Percentiles rank a stretch among this genome's conserved stretches.
Evolutionary conservation across 2,329 filamentous ascomycete genomes (phyloP).

Genomic region (Corynespora cassiicola): DNA sequence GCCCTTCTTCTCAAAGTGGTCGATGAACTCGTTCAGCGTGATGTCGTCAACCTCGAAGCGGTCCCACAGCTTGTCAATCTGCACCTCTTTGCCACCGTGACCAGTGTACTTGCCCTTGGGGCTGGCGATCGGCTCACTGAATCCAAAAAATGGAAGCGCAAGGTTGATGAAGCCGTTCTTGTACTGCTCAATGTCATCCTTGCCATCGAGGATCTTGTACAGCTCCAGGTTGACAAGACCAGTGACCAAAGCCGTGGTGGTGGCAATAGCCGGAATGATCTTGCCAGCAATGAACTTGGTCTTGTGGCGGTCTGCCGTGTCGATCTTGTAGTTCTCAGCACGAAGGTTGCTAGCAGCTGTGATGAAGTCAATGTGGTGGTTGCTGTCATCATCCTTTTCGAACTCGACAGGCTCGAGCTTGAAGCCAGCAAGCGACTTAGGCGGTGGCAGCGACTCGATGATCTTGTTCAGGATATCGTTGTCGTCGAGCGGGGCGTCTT

Average conservation of each 20-base stretch:
- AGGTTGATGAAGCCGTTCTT: constrained; percentile 99
- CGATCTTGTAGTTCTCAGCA: constrained; percentile 97
- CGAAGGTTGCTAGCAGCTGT: constrained; percentile 95
- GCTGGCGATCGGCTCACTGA: constrained; percentile 94
- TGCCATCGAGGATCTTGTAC: constrained; percentile 96
- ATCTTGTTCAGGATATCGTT: constrained; percentile 77
- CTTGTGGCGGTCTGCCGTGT: constrained; percentile 90
- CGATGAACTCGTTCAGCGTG: constrained; percentile 82
- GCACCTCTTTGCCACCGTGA: constrained; percentile 74
- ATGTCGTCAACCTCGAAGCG: constrained; percentile 90
- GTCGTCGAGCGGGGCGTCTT: constrained; percentile 68
- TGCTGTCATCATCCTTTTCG: constrained; percentile 98
- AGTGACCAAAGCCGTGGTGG: constrained; percentile 93
- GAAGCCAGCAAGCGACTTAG: constrained; percentile 84
- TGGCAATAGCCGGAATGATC: constrained; percentile 98
- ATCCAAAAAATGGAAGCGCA: constrained; percentile 95
- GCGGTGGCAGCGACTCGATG: constrained; percentile 73
- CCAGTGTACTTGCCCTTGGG: constrained; percentile 91
- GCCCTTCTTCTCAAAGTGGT: constrained; percentile 79
- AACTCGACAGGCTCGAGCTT: constrained; percentile 93
- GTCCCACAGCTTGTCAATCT: constrained; percentile 97
- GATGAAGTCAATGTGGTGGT: constrained; percentile 99
- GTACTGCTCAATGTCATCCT: constrained; percentile 96
- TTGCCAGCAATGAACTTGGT: constrained; percentile 99
- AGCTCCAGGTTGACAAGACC: constrained; percentile 91